Conservation (phyloP, 495 filamentous ascomycete genomes). For the Aspergillus taichungensis region DNA sequence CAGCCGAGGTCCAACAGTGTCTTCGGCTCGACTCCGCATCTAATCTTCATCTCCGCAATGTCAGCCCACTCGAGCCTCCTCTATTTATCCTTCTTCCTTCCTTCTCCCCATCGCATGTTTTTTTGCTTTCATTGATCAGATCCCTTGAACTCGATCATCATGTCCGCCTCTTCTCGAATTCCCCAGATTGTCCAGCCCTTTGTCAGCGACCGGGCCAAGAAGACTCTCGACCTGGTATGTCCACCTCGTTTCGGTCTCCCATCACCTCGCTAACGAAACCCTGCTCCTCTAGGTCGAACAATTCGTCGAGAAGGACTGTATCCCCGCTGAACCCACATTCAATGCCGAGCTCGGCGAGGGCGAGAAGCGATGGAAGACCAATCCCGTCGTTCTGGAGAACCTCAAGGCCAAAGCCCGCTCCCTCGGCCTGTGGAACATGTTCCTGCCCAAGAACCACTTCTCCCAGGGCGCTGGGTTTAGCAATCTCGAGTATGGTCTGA, state of each 20-base stretch:
- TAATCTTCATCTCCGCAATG: background rate
- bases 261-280: background rate
- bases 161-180: conserved; percentile 55
- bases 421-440: conserved; percentile 97
- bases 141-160: conserved; percentile 13
- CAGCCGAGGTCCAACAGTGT: conserved; percentile 9
- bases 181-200: conserved; percentile 55
- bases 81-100: conserved; percentile 12
- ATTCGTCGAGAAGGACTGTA: conserved; percentile 95
- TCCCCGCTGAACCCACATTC: conserved; percentile 73
- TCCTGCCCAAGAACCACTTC: conserved; percentile 90
- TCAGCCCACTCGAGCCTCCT: conserved; percentile 4
- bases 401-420: conserved; percentile 76
- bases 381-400: conserved; percentile 75
- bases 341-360: conserved; percentile 70
- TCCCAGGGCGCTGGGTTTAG: conserved; percentile 84
- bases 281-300: conserved; percentile 61
- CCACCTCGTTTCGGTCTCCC: background rate
- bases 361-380: conserved; percentile 63
- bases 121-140: background rate
- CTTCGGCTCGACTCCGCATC: conserved; percentile 10
- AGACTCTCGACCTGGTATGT: conserved; percentile 56
- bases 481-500: conserved; percentile 87
- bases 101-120: background rate
- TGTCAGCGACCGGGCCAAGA: conserved; percentile 75